phyloP scores from a whole-genome alignment of 768 basidiomycete genomes.

The Cystobasidium onofrii region DNA sequence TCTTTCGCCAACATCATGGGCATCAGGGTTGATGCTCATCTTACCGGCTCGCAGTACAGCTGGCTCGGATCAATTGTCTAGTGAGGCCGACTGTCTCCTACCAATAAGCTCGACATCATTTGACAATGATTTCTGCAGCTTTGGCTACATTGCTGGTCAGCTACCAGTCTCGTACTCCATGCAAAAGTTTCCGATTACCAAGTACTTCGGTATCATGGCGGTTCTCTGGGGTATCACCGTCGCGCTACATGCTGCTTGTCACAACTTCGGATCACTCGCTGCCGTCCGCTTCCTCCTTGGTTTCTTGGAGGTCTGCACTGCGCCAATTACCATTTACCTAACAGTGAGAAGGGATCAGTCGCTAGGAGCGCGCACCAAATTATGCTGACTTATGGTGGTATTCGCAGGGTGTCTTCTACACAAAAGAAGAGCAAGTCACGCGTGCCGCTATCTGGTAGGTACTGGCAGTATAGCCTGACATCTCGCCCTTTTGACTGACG shows the following conservation, averaged over 20 bases:
- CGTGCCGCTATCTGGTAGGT: slow-evolving; percentile 25
- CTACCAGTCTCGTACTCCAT: slow-evolving; percentile 29
- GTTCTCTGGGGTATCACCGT: slow-evolving; percentile 31
- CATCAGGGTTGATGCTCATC: slow-evolving; percentile 15
- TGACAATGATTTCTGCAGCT: neutral
- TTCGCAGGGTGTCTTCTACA: slow-evolving; percentile 28
- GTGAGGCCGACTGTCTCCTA: neutral
- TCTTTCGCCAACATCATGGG: slow-evolving; percentile 6
- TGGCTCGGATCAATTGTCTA: slow-evolving; percentile 38
- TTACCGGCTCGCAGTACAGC: slow-evolving; percentile 29
- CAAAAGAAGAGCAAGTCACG: slow-evolving; percentile 26
- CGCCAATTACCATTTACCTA: slow-evolving; percentile 12
- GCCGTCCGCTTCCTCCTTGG: slow-evolving; percentile 34
- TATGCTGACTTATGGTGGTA: too few species aligned
- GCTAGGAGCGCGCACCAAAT: neutral
- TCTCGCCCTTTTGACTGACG: too few species aligned
- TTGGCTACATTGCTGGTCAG: slow-evolving; percentile 34
- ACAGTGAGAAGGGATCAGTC: neutral
- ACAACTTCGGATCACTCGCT: slow-evolving; percentile 21
- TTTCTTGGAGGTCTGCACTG: slow-evolving; percentile 13
- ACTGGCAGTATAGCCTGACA: too few species aligned
- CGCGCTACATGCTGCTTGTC: neutral
- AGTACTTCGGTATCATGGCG: slow-evolving; percentile 22
- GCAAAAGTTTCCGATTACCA: slow-evolving; percentile 29
- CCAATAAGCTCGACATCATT: neutral